phyloP scores from a whole-genome alignment of 371 early-diverging fungal species.

The Mortierella sp. region DNA sequence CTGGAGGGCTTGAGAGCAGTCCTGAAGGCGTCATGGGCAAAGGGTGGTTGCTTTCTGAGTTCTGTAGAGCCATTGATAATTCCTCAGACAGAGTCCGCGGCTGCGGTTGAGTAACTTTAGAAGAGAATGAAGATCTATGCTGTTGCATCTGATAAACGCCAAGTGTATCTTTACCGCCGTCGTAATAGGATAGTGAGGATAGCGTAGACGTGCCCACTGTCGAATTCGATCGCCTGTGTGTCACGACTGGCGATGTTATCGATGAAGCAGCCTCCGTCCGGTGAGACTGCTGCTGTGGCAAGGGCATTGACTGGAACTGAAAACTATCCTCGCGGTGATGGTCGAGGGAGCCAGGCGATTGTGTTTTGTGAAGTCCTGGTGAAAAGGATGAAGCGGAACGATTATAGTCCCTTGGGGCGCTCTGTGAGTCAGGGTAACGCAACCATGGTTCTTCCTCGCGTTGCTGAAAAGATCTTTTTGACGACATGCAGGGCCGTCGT shows the following conservation, averaged over 20 bases:
- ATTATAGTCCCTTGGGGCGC: constrained; percentile 14
- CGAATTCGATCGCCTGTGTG: constrained; percentile 26
- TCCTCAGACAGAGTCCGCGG: constrained; percentile 41
- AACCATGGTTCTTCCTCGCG: constrained; percentile 45
- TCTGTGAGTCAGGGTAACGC: constrained; percentile 17
- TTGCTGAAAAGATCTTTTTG: constrained; percentile 36
- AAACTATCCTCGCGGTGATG: constrained; percentile 3
- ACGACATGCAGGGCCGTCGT: constrained; percentile 25
- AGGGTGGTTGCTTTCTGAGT: constrained; percentile 13
- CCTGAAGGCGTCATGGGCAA: constrained; percentile 27
- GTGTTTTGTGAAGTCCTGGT: neutral
- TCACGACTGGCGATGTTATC: neutral
- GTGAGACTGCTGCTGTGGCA: constrained; percentile 15
- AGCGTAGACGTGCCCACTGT: constrained; percentile 3
- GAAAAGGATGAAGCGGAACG: constrained; percentile 4
- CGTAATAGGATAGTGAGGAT: constrained; percentile 1
- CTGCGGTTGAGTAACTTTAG: constrained; percentile 11
- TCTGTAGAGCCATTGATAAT: constrained; percentile 24
- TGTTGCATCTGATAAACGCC: neutral
- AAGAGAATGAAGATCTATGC: constrained; percentile 7
- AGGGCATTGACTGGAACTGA: constrained; percentile 1
- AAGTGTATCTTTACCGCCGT: neutral
- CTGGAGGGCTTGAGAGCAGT: constrained; percentile 29
- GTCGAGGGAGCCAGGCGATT: constrained; percentile 9
- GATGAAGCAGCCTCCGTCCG: constrained; percentile 3